phyloP scores from a whole-genome alignment of 768 basidiomycete genomes.

The Boletus bicolor region DNA sequence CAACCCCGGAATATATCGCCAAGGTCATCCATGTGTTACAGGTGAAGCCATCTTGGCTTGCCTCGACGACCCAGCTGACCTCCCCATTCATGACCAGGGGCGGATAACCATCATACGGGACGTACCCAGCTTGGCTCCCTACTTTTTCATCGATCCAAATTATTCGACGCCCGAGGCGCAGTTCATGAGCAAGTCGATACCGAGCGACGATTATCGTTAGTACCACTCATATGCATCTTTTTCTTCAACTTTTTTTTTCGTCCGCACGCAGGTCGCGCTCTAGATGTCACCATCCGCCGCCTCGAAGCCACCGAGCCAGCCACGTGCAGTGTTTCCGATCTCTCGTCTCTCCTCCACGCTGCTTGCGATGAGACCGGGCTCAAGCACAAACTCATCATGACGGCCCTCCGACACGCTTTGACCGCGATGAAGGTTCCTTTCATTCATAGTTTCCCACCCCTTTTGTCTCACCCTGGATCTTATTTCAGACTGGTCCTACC shows the following conservation, averaged over 20 bases:
- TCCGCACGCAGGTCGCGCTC: slow-evolving; percentile 4
- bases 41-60: slow-evolving; percentile 31
- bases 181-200: slow-evolving; percentile 46
- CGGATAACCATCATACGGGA: slow-evolving; percentile 71
- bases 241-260: not conserved
- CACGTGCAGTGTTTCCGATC: slow-evolving; percentile 10
- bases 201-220: slow-evolving; percentile 46
- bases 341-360: slow-evolving; percentile 42
- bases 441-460: not conserved
- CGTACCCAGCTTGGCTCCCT: slow-evolving; percentile 63
- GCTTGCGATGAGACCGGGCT: slow-evolving; percentile 40
- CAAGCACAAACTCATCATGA: slow-evolving; percentile 60
- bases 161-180: slow-evolving; percentile 52
- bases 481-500: slow-evolving; percentile 40
- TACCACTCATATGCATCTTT: not conserved
- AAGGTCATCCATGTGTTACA: slow-evolving; percentile 60
- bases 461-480: not conserved
- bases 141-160: slow-evolving; percentile 75
- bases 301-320: slow-evolving; percentile 2
- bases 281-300: slow-evolving; percentile 2
- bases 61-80: not conserved
- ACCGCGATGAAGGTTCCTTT: slow-evolving; percentile 72
- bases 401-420: slow-evolving; percentile 68
- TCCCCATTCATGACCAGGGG: slow-evolving; percentile 40
- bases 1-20: slow-evolving; percentile 56